Percentiles rank a stretch among this genome's conserved stretches.
Evolutionary conservation across 352 stramenopile genomes (phyloP).

Genomic region (Pythium dissimile): DNA sequence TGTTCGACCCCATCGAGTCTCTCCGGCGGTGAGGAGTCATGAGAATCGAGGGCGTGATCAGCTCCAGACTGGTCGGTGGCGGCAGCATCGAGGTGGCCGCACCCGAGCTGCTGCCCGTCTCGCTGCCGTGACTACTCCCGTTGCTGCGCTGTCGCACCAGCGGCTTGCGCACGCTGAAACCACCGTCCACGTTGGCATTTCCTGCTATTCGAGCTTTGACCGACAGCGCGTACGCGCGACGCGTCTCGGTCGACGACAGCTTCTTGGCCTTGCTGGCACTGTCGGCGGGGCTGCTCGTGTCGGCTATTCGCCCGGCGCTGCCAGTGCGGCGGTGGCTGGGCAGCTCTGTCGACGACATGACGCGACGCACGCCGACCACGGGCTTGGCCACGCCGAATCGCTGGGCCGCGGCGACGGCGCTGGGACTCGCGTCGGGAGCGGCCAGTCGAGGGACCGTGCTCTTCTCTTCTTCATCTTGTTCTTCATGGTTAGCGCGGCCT

Average conservation of each 20-base stretch:
- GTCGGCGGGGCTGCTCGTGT: not conserved
- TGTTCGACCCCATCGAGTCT: constrained; percentile 22
- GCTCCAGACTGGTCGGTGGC: constrained; percentile 4
- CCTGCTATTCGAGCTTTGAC: constrained; percentile 31
- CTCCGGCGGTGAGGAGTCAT: constrained; percentile 4
- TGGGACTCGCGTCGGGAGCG: not conserved
- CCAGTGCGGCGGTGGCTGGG: constrained; percentile 4
- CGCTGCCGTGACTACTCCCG: not conserved
- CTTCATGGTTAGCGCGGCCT: not conserved
- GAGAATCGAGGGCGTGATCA: constrained; percentile 16
- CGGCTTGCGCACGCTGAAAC: constrained; percentile 12
- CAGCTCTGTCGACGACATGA: constrained; percentile 14
- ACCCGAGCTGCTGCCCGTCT: not conserved
- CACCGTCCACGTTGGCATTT: constrained; percentile 28
- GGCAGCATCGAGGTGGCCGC: not conserved
- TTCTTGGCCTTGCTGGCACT: constrained; percentile 22
- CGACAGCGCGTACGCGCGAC: constrained; percentile 30
- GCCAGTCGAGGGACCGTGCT: not conserved
- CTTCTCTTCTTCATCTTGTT: constrained; percentile 4
- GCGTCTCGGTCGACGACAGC: constrained; percentile 28
- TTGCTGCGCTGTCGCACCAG: constrained; percentile 16
- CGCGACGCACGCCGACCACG: constrained; percentile 14
- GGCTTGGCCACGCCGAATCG: constrained; percentile 18
- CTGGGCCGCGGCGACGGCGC: constrained; percentile 8
- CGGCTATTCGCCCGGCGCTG: not conserved